Percentiles rank a stretch among this genome's conserved stretches.
These are phyloP conservation scores for Candida bentonensis DNA, from an alignment of 805 yeast genomes.

Conservation along the genomic window DNA sequence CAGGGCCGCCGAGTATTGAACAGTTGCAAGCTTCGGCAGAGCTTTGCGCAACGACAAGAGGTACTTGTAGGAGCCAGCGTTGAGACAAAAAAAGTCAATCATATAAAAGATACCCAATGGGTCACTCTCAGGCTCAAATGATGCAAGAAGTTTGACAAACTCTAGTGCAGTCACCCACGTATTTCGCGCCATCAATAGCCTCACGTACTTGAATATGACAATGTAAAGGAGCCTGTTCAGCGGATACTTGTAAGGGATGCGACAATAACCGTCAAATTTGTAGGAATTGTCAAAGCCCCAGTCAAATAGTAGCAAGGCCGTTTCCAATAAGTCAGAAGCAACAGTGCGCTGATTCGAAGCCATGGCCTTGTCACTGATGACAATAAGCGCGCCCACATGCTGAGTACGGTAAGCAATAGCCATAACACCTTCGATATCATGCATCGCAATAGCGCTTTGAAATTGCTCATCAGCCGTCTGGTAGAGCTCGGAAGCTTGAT, in stretches of 20 bases:
- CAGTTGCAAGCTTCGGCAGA: neutral
- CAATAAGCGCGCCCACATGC: neutral
- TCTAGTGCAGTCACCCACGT: neutral
- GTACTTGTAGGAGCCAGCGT: neutral
- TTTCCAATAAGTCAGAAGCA: neutral
- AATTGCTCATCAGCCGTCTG: neutral
- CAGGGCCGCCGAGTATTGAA: neutral
- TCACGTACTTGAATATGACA: neutral
- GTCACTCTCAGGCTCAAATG: neutral
- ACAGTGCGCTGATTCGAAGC: neutral
- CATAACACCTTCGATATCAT: neutral
- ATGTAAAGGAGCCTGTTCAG: neutral
- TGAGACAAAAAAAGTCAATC: conserved; percentile 1
- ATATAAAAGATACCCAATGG: neutral
- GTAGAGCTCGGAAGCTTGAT: neutral
- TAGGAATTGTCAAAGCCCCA: neutral
- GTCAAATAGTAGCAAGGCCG: neutral
- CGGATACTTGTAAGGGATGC: neutral
- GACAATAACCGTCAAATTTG: neutral
- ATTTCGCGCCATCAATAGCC: neutral
- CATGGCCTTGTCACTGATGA: neutral
- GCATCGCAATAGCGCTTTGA: neutral
- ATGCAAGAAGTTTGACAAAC: neutral
- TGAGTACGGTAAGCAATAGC: neutral
- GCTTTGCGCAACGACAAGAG: neutral